These are phyloP conservation scores for Hymenoscyphus fructigenus DNA, from an alignment of 2,329 filamentous ascomycete species.

Conservation along the genomic window DNA sequence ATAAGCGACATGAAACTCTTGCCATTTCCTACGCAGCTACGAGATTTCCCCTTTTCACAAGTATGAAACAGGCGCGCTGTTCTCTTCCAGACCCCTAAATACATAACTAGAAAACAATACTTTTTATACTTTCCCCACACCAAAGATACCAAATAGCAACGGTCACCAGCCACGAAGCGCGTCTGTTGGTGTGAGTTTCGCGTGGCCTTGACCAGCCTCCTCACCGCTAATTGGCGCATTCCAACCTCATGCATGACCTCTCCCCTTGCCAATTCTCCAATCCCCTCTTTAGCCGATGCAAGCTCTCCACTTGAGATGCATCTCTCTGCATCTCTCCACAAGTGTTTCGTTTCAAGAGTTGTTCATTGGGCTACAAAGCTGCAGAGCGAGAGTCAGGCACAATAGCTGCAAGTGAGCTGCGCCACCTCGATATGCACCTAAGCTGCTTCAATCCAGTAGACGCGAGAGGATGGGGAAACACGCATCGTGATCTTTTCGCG, in stretches of 20 bases:
- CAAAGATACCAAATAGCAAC: slow-evolving; percentile 3
- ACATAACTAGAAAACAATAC: not conserved
- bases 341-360: slow-evolving; percentile 9
- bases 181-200: slow-evolving; percentile 25
- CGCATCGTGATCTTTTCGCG: slow-evolving; percentile 33
- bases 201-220: slow-evolving; percentile 6
- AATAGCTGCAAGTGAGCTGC: slow-evolving; percentile 11
- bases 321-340: slow-evolving; percentile 1
- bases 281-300: not conserved
- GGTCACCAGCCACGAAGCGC: slow-evolving; percentile 13
- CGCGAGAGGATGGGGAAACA: slow-evolving; percentile 22
- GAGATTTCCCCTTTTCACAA: not conserved
- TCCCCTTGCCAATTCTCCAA: not conserved
- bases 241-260: slow-evolving; percentile 8
- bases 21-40: not conserved
- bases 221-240: not conserved
- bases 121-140: not conserved
- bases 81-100: not conserved
- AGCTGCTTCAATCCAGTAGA: slow-evolving; percentile 25
- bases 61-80: slow-evolving; percentile 18
- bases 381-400: not conserved
- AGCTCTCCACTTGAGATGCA: not conserved
- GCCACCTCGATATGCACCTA: slow-evolving; percentile 6
- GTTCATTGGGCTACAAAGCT: slow-evolving; percentile 2
- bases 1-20: slow-evolving; percentile 3